Conservation (phyloP, 2,329 filamentous ascomycete species). For the Mollisia scopiformis region DNA sequence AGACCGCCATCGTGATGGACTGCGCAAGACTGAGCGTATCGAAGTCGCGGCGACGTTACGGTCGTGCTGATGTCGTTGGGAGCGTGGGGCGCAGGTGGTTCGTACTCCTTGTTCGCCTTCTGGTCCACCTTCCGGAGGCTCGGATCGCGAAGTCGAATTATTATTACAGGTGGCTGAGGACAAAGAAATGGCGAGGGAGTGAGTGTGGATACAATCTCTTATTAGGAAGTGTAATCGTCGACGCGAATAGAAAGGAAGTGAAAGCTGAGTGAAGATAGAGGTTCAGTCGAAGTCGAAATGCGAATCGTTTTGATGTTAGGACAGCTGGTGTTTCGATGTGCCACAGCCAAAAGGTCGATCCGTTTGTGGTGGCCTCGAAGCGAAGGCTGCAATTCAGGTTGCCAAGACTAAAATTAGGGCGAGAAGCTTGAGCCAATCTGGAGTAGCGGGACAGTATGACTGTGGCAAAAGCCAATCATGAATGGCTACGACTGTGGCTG, state of each 20-base stretch:
- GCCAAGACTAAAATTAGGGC: neutral
- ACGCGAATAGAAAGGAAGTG: neutral
- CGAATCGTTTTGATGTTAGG: neutral
- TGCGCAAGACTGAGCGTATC: neutral
- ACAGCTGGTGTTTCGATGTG: conserved; percentile 23
- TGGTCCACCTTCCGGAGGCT: conserved; percentile 10
- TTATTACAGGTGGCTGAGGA: conserved; percentile 5
- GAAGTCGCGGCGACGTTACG: neutral
- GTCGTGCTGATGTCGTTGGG: neutral
- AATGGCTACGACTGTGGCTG: neutral
- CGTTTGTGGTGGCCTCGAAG: neutral
- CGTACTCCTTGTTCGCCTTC: neutral
- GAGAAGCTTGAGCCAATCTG: conserved; percentile 1
- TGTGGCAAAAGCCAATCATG: neutral
- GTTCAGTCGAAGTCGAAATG: neutral
- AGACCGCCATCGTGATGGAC: conserved; percentile 56
- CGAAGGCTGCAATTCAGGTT: neutral
- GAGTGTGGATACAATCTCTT: conserved; percentile 18
- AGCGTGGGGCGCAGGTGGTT: neutral
- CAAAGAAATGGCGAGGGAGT: conserved; percentile 22
- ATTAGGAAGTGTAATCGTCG: conserved; percentile 2
- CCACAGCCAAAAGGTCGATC: too few relatives aligned
- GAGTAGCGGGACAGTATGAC: neutral
- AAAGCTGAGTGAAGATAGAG: neutral
- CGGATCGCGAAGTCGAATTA: conserved; percentile 9